Conservation (phyloP, 495 filamentous ascomycete genomes). For the Penicillium samsonianum region DNA sequence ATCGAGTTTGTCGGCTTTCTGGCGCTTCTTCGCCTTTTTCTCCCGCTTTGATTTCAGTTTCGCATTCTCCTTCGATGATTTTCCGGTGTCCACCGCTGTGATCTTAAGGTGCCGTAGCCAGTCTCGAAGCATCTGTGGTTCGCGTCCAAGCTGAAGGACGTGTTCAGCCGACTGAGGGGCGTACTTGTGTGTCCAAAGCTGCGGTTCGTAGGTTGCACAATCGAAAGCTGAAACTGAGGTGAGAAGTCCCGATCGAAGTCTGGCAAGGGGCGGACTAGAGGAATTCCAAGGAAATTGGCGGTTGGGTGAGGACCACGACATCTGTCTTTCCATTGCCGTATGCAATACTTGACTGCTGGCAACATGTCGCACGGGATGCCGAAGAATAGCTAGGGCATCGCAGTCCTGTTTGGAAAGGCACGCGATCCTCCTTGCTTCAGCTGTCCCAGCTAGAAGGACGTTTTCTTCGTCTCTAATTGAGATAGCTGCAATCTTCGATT, state of each 20-base stretch:
- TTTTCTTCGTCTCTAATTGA: constrained; percentile 39
- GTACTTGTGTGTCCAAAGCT: constrained; percentile 85
- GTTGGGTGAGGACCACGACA: constrained; percentile 29
- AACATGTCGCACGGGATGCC: constrained; percentile 37
- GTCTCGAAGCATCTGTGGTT: constrained; percentile 70
- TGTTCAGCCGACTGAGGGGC: constrained; percentile 67
- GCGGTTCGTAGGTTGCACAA: constrained; percentile 67
- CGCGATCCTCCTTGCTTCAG: constrained; percentile 17
- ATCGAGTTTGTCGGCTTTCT: constrained; percentile 69
- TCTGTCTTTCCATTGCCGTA: constrained; percentile 35
- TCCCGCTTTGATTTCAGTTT: constrained; percentile 47
- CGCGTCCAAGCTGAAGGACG: constrained; percentile 74
- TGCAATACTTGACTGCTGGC: constrained; percentile 40
- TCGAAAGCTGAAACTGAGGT: constrained; percentile 77
- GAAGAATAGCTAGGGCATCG: constrained; percentile 18
- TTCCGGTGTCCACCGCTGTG: constrained; percentile 67
- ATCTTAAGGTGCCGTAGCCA: constrained; percentile 83
- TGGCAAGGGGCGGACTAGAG: constrained; percentile 52
- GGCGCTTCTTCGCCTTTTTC: constrained; percentile 63
- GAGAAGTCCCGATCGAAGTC: constrained; percentile 60
- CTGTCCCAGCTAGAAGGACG: constrained; percentile 27
- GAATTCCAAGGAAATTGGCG: constrained; percentile 4
- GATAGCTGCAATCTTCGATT: constrained; percentile 40
- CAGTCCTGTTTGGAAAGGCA: background rate
- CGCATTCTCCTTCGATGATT: constrained; percentile 39